phyloP scores from a whole-genome alignment of 192 early-diverging fungal genomes.

The Coemansia sp. region DNA sequence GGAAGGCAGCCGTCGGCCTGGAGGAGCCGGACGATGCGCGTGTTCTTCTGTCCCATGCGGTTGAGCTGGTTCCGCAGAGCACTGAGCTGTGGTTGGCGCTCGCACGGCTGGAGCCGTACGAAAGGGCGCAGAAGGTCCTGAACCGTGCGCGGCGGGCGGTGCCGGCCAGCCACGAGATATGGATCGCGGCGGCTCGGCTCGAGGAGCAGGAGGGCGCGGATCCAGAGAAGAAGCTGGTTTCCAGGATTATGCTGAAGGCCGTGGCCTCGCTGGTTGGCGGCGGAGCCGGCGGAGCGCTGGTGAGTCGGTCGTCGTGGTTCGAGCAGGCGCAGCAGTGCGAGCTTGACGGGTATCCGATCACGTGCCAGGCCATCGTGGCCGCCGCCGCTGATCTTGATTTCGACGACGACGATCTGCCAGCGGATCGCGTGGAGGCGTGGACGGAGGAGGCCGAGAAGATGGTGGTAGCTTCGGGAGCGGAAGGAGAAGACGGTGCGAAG shows the following conservation, averaged over 20 bases:
- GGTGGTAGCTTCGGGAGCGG: constrained; percentile 45
- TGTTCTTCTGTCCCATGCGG: constrained; percentile 87
- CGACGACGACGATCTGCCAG: constrained; percentile 65
- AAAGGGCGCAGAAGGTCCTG: constrained; percentile 84
- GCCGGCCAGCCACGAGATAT: constrained; percentile 91
- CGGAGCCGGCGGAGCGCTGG: constrained; percentile 27
- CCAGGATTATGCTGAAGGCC: constrained; percentile 70
- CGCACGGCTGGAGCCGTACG: constrained; percentile 86
- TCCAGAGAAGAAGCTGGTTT: constrained; percentile 60
- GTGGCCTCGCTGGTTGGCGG: constrained; percentile 66
- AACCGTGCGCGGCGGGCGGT: constrained; percentile 84
- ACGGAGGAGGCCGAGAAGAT: constrained; percentile 86
- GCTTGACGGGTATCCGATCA: constrained; percentile 70
- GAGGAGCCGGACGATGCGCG: constrained; percentile 92
- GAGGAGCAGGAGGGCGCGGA: constrained; percentile 68
- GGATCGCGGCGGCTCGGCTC: constrained; percentile 90
- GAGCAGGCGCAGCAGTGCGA: constrained; percentile 83
- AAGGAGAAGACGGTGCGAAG: neutral
- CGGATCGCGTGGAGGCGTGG: constrained; percentile 80
- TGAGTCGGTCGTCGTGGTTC: constrained; percentile 88
- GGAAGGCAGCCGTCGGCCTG: constrained; percentile 88
- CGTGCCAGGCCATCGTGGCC: constrained; percentile 82
- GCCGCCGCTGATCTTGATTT: constrained; percentile 70
- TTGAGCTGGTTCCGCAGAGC: constrained; percentile 87
- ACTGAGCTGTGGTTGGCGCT: constrained; percentile 96